phyloP scores from a whole-genome alignment of 2,329 filamentous ascomycete genomes.

The Aspergillus sp. region DNA sequence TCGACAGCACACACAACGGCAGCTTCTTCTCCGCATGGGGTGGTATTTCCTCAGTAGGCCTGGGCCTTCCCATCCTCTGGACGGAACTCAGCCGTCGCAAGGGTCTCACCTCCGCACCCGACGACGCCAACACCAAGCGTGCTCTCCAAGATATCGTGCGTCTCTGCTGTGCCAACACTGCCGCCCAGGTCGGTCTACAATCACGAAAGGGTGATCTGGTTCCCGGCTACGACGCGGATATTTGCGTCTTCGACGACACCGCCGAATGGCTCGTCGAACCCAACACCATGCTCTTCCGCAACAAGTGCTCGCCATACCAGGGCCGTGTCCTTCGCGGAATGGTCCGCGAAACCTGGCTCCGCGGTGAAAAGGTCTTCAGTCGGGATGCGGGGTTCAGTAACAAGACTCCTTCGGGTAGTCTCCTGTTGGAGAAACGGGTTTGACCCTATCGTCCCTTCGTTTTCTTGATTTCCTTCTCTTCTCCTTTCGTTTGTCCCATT shows the following conservation, averaged over 20 bases:
- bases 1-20: slow-evolving; percentile 46
- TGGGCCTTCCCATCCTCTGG: slow-evolving; percentile 86
- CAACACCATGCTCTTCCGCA: slow-evolving; percentile 87
- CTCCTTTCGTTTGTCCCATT: slow-evolving; percentile 3
- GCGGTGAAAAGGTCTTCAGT: slow-evolving; percentile 68
- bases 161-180: slow-evolving; percentile 80
- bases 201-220: slow-evolving; percentile 73
- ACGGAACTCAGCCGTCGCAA: slow-evolving; percentile 62
- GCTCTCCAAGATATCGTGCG: slow-evolving; percentile 71
- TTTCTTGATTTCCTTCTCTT: neutral
- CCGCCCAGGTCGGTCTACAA: slow-evolving; percentile 76
- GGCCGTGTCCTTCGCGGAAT: slow-evolving; percentile 69
- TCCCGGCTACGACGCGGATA: slow-evolving; percentile 79
- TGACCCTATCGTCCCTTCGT: slow-evolving; percentile 12
- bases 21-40: slow-evolving; percentile 98
- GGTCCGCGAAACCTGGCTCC: slow-evolving; percentile 78
- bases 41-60: slow-evolving; percentile 86
- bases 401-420: slow-evolving; percentile 29
- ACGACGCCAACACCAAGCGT: slow-evolving; percentile 39
- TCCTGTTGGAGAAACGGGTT: slow-evolving; percentile 35
- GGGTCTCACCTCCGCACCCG: slow-evolving; percentile 35
- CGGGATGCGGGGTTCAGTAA: slow-evolving; percentile 47
- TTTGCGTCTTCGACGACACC: slow-evolving; percentile 87
- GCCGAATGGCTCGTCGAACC: slow-evolving; percentile 66
- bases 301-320: slow-evolving; percentile 87